Evolutionary conservation across 345 rosid species (phyloP).

Genomic region (Brassica juncea): DNA sequence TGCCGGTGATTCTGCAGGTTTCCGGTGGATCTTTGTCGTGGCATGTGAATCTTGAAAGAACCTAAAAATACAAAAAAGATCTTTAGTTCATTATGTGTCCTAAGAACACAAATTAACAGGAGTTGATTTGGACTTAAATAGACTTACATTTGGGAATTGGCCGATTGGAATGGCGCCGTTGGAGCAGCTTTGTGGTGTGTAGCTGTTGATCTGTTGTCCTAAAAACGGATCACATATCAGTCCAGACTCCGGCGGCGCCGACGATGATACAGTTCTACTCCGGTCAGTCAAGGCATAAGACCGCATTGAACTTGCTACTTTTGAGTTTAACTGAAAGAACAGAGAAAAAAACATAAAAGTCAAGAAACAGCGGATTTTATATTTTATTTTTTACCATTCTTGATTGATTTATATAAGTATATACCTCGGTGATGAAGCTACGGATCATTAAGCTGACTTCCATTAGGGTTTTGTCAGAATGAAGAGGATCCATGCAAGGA

Average conservation of each 20-base stretch:
- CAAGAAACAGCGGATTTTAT: slow-evolving; percentile 13
- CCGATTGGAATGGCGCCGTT: slow-evolving; percentile 46
- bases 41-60: slow-evolving; percentile 58
- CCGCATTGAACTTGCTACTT: slow-evolving; percentile 32
- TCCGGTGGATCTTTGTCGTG: slow-evolving; percentile 33
- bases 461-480: slow-evolving; percentile 42
- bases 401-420: not conserved
- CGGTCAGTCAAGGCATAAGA: slow-evolving; percentile 20
- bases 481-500: slow-evolving; percentile 55
- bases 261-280: not conserved
- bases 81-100: not conserved
- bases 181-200: slow-evolving; percentile 47
- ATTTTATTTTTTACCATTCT: not conserved
- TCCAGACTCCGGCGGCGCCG: slow-evolving; percentile 9
- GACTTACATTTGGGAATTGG: slow-evolving; percentile 40
- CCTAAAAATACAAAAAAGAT: not conserved
- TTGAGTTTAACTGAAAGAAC: slow-evolving; percentile 51
- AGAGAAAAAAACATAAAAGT: not conserved
- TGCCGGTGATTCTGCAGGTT: slow-evolving; percentile 49
- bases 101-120: too few species aligned
- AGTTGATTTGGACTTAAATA: too few species aligned
- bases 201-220: slow-evolving; percentile 47
- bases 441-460: slow-evolving; percentile 50
- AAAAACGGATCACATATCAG: slow-evolving; percentile 62
- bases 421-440: slow-evolving; percentile 54